Evolutionary conservation across 2,329 filamentous ascomycete genomes (phyloP).

Genomic region (Xylogone sp.): DNA sequence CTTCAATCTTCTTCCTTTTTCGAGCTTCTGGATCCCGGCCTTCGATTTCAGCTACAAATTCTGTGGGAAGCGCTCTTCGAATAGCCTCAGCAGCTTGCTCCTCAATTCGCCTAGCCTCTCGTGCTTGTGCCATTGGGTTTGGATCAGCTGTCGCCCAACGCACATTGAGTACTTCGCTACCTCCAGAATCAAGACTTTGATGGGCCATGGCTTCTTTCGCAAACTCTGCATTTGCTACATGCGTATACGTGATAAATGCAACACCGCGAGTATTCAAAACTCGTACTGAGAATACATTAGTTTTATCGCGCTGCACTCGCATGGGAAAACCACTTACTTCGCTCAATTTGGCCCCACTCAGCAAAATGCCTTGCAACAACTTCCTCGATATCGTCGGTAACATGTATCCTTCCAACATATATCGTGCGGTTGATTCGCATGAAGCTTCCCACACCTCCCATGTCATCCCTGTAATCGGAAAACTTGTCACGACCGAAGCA

Average conservation of each 20-base stretch:
- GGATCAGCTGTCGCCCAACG: constrained; percentile 96
- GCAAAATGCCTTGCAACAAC: constrained; percentile 91
- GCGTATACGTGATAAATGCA: constrained; percentile 90
- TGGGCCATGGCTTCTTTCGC: constrained; percentile 96
- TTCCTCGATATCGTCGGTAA: constrained; percentile 95
- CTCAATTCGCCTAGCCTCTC: constrained; percentile 84
- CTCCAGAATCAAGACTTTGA: constrained; percentile 84
- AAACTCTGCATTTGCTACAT: constrained; percentile 86
- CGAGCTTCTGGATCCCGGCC: constrained; percentile 81
- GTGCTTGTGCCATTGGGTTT: constrained; percentile 89
- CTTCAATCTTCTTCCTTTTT: constrained; percentile 87
- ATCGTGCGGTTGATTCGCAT: constrained; percentile 91
- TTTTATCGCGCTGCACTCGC: too few species aligned
- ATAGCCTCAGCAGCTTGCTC: constrained; percentile 97
- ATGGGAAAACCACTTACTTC: too few species aligned
- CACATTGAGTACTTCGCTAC: constrained; percentile 90
- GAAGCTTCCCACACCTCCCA: constrained; percentile 95
- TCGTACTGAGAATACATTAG: too few species aligned
- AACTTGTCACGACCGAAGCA: constrained; percentile 94
- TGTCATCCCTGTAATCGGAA: constrained; percentile 90
- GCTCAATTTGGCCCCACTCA: constrained; percentile 93
- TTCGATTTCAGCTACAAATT: constrained; percentile 91
- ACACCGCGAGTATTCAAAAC: constrained; percentile 88
- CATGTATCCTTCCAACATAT: constrained; percentile 91
- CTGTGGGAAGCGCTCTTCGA: constrained; percentile 77